Evolutionary conservation across 148 eudicot genomes (phyloP), one percentile per base, ranked within the genome.

Genomic region (Vaccinium darrowii): DNA sequence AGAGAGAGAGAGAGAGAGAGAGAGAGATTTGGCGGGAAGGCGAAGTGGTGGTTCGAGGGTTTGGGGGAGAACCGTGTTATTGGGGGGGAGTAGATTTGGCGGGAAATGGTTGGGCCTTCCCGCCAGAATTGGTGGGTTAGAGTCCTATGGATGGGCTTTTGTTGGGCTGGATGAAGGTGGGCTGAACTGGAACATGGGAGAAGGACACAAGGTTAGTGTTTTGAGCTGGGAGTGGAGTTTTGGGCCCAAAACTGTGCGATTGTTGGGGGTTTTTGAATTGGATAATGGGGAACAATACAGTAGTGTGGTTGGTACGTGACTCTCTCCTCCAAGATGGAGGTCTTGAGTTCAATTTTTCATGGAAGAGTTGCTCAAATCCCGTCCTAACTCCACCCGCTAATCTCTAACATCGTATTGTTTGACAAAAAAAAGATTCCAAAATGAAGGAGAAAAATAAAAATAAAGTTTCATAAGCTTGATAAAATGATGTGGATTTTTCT

Each of bases 101-200:
- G 84, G 84, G 84, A 82, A 82, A 67, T 2, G 4, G 47, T 13
- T 82, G 76, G 25, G 43, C 53, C 30, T 80, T 80, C 83, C 56
- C 83, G 83, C 83, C 83, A 39, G 73, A 62, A 18, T 39, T 19
- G 53, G 10, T 1, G 5, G 58, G 58, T 2, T 6, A 18, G 78
- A 18, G 21, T 71, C 14, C 21, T 8, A 1, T 19, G 10, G 33
- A 76, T 76, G 79, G 54, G 79, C 57, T 50, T 63, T 18, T 8
- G 50, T 72, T 72, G 43, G 76, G 76, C 76, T 36, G 47, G 36
- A 27, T 11, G 7, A 27, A 25, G 30, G 18, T 69, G 74, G 74
- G 74, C 74, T 69, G 39, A 12, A 30, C 5, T 69, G 15, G 43
- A 30, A 10, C 11, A 2, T 13, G 56, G 47, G 47, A 43, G 47